These are phyloP conservation scores for Bimuria novae-zelandiae DNA, from an alignment of 2,329 filamentous ascomycete species.

Conservation along the genomic window DNA sequence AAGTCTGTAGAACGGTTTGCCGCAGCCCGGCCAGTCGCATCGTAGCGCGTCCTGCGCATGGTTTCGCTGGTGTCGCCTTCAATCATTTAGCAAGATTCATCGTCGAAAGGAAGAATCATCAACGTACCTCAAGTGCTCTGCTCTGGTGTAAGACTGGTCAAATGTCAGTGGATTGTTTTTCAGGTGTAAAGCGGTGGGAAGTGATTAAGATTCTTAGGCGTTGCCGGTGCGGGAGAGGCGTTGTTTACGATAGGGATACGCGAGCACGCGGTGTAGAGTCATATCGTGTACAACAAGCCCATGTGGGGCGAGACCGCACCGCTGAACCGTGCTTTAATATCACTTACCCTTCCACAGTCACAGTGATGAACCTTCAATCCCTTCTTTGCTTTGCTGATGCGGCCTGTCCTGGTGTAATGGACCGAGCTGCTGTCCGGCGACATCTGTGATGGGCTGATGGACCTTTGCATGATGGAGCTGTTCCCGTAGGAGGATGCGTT, in stretches of 20 bases:
- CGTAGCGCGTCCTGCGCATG: conserved; percentile 49
- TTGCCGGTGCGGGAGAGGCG: conserved; percentile 13
- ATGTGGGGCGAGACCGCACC: conserved; percentile 1
- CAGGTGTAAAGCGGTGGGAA: not conserved
- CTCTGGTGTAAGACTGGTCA: conserved; percentile 52
- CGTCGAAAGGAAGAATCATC: not conserved
- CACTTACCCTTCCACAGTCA: conserved; percentile 54
- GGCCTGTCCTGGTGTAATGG: conserved; percentile 52
- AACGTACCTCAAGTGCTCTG: conserved; percentile 52
- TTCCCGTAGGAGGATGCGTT: conserved; percentile 35
- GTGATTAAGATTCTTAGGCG: not conserved
- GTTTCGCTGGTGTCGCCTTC: conserved; percentile 53
- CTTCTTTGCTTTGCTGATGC: conserved; percentile 55
- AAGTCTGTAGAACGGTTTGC: conserved; percentile 50
- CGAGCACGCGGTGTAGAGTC: not conserved
- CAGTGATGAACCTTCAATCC: conserved; percentile 53
- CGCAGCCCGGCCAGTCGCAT: conserved; percentile 49
- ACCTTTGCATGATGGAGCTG: conserved; percentile 39
- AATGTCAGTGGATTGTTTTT: conserved; percentile 23
- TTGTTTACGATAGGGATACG: conserved; percentile 10
- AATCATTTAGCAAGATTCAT: conserved; percentile 6
- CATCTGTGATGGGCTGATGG: conserved; percentile 38
- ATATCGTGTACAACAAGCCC: conserved; percentile 10
- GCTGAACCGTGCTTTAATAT: too few relatives aligned
- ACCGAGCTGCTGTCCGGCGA: conserved; percentile 35